phyloP scores from a whole-genome alignment of 1,284 basidiomycete genomes.

The Tilletia setariae region DNA sequence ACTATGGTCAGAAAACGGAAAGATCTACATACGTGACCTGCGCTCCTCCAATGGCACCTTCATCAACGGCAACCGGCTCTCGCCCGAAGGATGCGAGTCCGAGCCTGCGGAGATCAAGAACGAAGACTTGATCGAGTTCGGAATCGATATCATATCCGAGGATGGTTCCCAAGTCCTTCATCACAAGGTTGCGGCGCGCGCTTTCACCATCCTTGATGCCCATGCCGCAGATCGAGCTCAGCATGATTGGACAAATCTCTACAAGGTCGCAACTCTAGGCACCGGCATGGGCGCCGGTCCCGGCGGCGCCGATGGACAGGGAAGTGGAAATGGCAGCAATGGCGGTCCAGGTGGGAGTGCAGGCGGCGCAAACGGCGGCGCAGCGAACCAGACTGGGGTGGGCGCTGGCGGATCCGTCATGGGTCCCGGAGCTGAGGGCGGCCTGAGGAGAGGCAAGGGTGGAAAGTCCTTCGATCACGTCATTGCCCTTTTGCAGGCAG shows the following conservation, averaged over 20 bases:
- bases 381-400: conserved; percentile 33
- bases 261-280: conserved; percentile 24
- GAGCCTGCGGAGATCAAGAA: conserved; percentile 90
- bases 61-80: conserved; percentile 90
- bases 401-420: conserved; percentile 43
- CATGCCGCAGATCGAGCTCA: conserved; percentile 66
- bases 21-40: conserved; percentile 98
- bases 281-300: background rate
- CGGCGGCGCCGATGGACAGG: background rate
- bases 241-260: conserved; percentile 51
- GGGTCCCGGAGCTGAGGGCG: conserved; percentile 52
- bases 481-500: conserved; percentile 31
- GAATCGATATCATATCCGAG: conserved; percentile 97
- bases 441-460: conserved; percentile 44
- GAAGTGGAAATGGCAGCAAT: background rate
- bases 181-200: conserved; percentile 94
- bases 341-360: background rate
- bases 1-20: conserved; percentile 83
- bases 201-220: conserved; percentile 79
- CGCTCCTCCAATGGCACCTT: conserved; percentile 98
- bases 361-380: background rate
- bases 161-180: conserved; percentile 98
- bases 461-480: conserved; percentile 57
- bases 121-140: conserved; percentile 94
- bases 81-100: conserved; percentile 83